These are phyloP conservation scores for Podospora tetraspora DNA, from an alignment of 495 filamentous ascomycete genomes.

Conservation along the genomic window DNA sequence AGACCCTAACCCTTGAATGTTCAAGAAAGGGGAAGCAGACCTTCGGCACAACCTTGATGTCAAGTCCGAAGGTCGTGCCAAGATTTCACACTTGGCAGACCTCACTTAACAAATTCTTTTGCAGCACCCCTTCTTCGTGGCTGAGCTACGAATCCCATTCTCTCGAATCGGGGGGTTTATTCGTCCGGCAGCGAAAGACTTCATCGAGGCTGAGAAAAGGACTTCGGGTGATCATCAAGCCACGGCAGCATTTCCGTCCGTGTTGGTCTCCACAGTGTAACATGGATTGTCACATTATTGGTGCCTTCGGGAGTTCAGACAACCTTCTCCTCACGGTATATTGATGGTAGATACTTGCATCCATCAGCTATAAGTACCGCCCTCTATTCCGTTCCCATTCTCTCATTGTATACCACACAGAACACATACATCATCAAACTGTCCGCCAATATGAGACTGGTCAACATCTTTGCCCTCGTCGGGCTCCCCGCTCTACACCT, in stretches of 20 bases:
- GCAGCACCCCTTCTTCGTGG: background rate
- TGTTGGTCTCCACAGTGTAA: background rate
- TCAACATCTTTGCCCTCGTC: conserved; percentile 5
- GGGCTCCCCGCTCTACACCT: background rate
- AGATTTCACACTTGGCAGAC: background rate
- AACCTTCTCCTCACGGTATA: background rate
- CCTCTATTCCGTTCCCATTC: too few species aligned
- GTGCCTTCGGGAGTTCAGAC: background rate
- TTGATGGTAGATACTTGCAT: background rate
- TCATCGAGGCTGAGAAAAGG: background rate
- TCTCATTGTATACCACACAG: background rate
- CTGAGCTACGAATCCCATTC: background rate
- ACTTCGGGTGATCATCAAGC: background rate
- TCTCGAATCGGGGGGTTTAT: background rate
- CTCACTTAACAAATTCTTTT: background rate
- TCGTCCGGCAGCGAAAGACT: background rate
- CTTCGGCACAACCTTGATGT: background rate
- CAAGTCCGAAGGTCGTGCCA: background rate
- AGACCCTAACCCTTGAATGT: background rate
- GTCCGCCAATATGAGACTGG: conserved; percentile 10
- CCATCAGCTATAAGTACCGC: background rate
- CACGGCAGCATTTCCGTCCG: background rate
- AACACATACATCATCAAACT: background rate
- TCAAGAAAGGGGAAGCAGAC: background rate
- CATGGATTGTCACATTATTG: background rate